Evolutionary conservation across 2,329 filamentous ascomycete genomes (phyloP).

Genomic region (Aspergillus brunneoviolaceus): DNA sequence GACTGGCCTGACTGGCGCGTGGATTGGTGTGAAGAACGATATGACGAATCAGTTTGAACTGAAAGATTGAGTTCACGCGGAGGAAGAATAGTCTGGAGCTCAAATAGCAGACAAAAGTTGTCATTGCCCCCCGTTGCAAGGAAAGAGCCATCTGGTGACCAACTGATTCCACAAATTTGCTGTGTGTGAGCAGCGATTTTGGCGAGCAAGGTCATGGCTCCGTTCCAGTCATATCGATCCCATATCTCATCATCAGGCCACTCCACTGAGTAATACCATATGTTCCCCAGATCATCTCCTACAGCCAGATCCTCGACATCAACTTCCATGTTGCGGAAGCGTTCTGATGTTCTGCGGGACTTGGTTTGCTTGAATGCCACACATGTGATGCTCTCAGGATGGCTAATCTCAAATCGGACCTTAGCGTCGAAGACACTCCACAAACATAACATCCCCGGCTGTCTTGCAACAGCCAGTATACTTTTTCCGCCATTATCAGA

Average conservation of each 20-base stretch:
- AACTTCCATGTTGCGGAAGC: slow-evolving; percentile 52
- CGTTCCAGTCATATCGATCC: slow-evolving; percentile 73
- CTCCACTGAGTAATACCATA: slow-evolving; percentile 88
- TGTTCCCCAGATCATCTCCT: slow-evolving; percentile 75
- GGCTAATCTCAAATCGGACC: slow-evolving; percentile 72
- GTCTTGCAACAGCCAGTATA: slow-evolving; percentile 82
- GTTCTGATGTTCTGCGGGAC: slow-evolving; percentile 51
- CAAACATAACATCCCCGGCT: slow-evolving; percentile 71
- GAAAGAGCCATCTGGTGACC: slow-evolving; percentile 71
- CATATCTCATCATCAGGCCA: slow-evolving; percentile 63
- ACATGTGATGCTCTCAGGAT: slow-evolving; percentile 72
- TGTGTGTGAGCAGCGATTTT: slow-evolving; percentile 77
- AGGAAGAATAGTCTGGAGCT: slow-evolving; percentile 58
- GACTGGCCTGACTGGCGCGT: slow-evolving; percentile 9
- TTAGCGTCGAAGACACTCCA: slow-evolving; percentile 68
- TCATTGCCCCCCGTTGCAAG: slow-evolving; percentile 93
- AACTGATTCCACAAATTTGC: slow-evolving; percentile 90
- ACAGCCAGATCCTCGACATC: slow-evolving; percentile 80
- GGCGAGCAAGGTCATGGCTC: slow-evolving; percentile 73
- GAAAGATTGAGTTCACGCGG: slow-evolving; percentile 13
- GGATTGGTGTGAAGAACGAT: slow-evolving; percentile 2
- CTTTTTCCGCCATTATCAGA: slow-evolving; percentile 71
- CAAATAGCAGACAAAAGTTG: slow-evolving; percentile 81
- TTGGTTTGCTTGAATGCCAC: slow-evolving; percentile 73
- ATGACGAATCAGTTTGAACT: slow-evolving; percentile 12